Evolutionary conservation across 352 stramenopile species (phyloP).

Genomic region (Globisporangium cederbergense): DNA sequence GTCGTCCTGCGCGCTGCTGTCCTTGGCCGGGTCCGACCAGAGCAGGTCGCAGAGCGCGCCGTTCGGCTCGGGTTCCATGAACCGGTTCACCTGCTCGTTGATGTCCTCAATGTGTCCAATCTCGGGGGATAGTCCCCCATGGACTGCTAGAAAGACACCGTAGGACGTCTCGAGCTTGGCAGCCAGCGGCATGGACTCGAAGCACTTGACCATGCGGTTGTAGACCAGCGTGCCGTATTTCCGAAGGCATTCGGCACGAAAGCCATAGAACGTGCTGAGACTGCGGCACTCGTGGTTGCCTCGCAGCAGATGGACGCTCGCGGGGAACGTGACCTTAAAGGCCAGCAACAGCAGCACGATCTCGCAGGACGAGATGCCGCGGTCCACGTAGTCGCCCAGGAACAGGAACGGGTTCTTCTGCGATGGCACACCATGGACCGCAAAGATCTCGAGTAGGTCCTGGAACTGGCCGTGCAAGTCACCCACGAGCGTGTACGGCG

Average conservation of each 20-base stretch:
- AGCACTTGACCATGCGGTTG: conserved; percentile 82
- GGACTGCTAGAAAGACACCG: conserved; percentile 63
- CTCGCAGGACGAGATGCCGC: conserved; percentile 95
- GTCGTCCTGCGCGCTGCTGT: conserved; percentile 27
- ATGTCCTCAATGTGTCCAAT: conserved; percentile 74
- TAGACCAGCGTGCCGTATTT: conserved; percentile 80
- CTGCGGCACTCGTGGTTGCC: conserved; percentile 99
- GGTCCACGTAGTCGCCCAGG: conserved; percentile 91
- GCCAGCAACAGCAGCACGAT: conserved; percentile 96
- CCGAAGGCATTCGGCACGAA: conserved; percentile 96
- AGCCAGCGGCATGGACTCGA: conserved; percentile 76
- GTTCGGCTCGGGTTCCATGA: conserved; percentile 75
- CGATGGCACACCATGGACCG: conserved; percentile 44
- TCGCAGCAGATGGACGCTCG: conserved; percentile 98
- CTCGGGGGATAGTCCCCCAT: conserved; percentile 72
- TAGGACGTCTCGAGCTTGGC: conserved; percentile 57
- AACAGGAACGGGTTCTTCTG: conserved; percentile 96
- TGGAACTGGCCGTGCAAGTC: conserved; percentile 99
- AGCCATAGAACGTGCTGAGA: conserved; percentile 99
- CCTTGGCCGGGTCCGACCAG: conserved; percentile 98
- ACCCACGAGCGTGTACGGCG: conserved; percentile 55
- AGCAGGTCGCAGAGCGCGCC: conserved; percentile 98
- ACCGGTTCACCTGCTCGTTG: conserved; percentile 66
- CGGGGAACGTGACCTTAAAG: conserved; percentile 98
- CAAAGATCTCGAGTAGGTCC: conserved; percentile 91